Base-by-base conservation (phyloP, 192 early-diverging fungal species). In the Lobosporangium transversale region DNA sequence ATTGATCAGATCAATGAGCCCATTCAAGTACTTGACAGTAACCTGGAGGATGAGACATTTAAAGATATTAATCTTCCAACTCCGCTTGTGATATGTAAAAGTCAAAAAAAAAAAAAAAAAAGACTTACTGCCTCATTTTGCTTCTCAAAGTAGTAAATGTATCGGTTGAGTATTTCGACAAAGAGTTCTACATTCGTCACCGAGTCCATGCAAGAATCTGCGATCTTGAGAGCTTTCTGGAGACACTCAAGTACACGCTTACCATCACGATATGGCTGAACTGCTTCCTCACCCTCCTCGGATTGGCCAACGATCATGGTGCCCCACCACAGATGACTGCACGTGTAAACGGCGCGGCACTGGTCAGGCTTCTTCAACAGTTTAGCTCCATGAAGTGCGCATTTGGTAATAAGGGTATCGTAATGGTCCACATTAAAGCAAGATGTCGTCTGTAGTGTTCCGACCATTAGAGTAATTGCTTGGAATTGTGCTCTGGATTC, bases 161-260 rank as follows among this genome's bases (percentile, higher is more conserved):
- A 97, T 79, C 93, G 84, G 80, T 98, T 97, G 57, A 99, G 79
- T 56, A 98, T 93, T 76, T 98, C 96, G n/a, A 99, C 94, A 87
- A 99, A 96, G 32, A 98, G 81, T 69, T 94, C 92, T 20, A 96
- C 92, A 32, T 93, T 96, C 18, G 95, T 89, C 35, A 88, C 87
- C 30, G 89, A 85, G 58, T 99, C 97, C 86, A 98, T 89, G 42
- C 95, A 94, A 18, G 89, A 89, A 79, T 97, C 97, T 1, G 98
- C 96, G 64, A 97, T 89, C 75, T 96, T 96, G 30, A 97, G 88
- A 18, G 96, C 92, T 79, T 95, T 95, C 80, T 98, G 95, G 56
- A 99, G 79, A 59, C 93, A 95, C 63, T 94, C 91, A 35, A 98
- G 82, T 18, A 97, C 95, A 37, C 89, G 83, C 65, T 95, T 92